Conservation (phyloP, 75 land plant species). For the Ceratopteris richardii region DNA sequence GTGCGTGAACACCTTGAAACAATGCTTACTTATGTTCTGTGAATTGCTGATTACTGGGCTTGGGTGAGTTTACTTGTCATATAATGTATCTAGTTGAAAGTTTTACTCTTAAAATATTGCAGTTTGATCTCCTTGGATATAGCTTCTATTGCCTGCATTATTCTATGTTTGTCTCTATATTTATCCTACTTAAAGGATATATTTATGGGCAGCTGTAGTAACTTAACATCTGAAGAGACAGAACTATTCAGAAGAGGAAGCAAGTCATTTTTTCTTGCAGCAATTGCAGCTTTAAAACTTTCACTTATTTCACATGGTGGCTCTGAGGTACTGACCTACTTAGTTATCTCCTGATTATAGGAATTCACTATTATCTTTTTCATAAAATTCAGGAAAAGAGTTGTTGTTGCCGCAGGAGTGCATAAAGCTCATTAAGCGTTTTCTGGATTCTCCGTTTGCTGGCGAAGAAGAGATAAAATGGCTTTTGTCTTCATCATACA, state of each 20-base stretch:
- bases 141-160: not conserved
- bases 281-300: conserved; percentile 9
- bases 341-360: not conserved
- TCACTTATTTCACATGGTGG: not conserved
- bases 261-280: not conserved
- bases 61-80: not conserved
- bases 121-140: not conserved
- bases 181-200: not conserved
- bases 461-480: conserved; percentile 18
- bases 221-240: not conserved
- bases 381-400: not conserved
- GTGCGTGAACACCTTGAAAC: not conserved
- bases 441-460: not conserved
- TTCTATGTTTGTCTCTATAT: not conserved
- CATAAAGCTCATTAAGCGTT: not conserved
- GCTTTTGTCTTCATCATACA: conserved; percentile 25
- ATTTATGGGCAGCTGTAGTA: not conserved
- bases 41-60: not conserved
- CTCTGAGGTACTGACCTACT: not conserved
- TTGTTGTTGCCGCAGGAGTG: not conserved
- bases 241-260: conserved; percentile 3
- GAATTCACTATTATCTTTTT: not conserved
- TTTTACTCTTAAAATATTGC: too few species aligned
- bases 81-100: not conserved
- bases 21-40: not conserved